Evolutionary conservation across 345 rosid species (phyloP).

Genomic region (Crucihimalaya himalaica): DNA sequence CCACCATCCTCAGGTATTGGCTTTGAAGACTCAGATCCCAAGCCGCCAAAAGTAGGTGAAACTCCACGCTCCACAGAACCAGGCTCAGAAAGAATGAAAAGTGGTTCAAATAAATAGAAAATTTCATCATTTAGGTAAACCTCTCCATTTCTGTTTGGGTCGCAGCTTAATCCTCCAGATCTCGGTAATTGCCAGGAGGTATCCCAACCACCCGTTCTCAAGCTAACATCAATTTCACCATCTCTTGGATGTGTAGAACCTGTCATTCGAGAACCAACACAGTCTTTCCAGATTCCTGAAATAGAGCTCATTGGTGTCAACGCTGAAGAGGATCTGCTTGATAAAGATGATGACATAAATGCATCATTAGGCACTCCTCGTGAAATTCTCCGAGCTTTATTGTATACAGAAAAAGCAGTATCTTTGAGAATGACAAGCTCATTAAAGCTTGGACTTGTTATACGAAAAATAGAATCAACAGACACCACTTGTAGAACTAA

Average conservation of each 20-base stretch:
- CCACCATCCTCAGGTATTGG: constrained; percentile 59
- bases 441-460: constrained; percentile 79
- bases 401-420: constrained; percentile 91
- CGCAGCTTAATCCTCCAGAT: constrained; percentile 76
- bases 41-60: constrained; percentile 57
- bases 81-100: constrained; percentile 94
- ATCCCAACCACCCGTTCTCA: constrained; percentile 84
- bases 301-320: constrained; percentile 62
- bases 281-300: constrained; percentile 89
- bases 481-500: constrained; percentile 88
- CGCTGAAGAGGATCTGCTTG: constrained; percentile 69
- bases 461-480: constrained; percentile 90
- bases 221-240: constrained; percentile 81
- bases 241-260: constrained; percentile 82
- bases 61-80: constrained; percentile 87
- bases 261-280: constrained; percentile 75
- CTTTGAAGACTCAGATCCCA: constrained; percentile 64
- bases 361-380: constrained; percentile 68
- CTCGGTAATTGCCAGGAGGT: constrained; percentile 85
- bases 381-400: constrained; percentile 87
- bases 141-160: constrained; percentile 81
- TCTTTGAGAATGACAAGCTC: constrained; percentile 92
- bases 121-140: constrained; percentile 58
- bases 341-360: constrained; percentile 56
- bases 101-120: constrained; percentile 91